phyloP scores from a whole-genome alignment of 768 basidiomycete species.

The Auricularia heimuer region DNA sequence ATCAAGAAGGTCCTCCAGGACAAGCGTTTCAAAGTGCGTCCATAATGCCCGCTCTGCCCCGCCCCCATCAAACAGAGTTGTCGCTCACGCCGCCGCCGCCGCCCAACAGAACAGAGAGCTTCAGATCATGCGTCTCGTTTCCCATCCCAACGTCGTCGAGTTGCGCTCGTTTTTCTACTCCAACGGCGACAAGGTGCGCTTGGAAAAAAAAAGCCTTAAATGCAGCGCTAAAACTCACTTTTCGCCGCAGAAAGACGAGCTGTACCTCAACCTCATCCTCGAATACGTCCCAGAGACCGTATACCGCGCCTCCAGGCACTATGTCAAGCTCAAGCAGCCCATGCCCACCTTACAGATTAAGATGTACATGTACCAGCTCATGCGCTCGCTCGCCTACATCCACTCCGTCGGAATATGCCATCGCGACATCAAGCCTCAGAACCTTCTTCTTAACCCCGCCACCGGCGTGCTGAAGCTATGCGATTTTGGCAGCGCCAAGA shows the following conservation, averaged over 20 bases:
- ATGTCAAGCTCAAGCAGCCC: constrained; percentile 98
- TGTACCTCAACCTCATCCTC: constrained; percentile 97
- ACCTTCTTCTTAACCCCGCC: constrained; percentile 91
- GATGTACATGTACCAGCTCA: constrained; percentile 98
- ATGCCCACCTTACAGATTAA: constrained; percentile 99
- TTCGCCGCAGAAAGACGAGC: constrained; percentile 84
- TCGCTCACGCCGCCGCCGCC: background rate
- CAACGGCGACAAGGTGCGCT: constrained; percentile 91
- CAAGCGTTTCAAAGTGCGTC: constrained; percentile 98
- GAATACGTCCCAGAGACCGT: constrained; percentile 99
- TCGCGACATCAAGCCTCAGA: constrained; percentile 99
- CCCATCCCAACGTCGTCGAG: constrained; percentile 97
- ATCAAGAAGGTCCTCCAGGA: constrained; percentile 99
- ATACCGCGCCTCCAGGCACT: constrained; percentile 96
- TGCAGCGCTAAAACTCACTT: background rate
- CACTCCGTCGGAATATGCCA: constrained; percentile 99
- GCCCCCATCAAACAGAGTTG: constrained; percentile 3
- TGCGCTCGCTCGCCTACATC: constrained; percentile 97
- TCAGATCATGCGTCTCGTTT: constrained; percentile 96
- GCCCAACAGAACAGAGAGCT: constrained; percentile 85
- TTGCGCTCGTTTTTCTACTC: constrained; percentile 98
- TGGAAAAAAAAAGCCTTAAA: background rate
- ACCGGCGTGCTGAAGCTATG: constrained; percentile 96
- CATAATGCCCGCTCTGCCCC: constrained; percentile 3
- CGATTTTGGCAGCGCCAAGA: constrained; percentile 99